phyloP scores from a whole-genome alignment of 2,329 filamentous ascomycete genomes.

The Exophiala oligosperma region DNA sequence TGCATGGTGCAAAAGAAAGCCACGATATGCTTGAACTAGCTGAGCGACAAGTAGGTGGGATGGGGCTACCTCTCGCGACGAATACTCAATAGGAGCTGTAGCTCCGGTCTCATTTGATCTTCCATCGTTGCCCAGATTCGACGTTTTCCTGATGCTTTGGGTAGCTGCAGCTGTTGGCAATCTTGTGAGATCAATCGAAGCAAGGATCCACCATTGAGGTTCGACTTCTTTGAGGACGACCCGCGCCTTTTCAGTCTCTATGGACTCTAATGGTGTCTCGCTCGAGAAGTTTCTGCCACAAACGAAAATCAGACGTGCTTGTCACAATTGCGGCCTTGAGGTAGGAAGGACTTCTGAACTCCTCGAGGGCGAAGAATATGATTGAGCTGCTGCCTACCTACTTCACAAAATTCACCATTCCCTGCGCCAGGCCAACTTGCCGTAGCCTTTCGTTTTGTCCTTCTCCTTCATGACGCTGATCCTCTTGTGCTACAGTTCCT shows the following conservation, averaged over 20 bases:
- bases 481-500: conserved; percentile 11
- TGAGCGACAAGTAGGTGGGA: conserved; percentile 76
- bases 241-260: conserved; percentile 87
- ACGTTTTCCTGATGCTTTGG: conserved; percentile 39
- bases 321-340: background rate
- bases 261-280: conserved; percentile 72
- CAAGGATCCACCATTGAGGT: conserved; percentile 90
- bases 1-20: conserved; percentile 87
- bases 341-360: background rate
- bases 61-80: conserved; percentile 84
- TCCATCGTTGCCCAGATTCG: conserved; percentile 27
- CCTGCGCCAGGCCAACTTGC: conserved; percentile 93
- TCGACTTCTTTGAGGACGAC: conserved; percentile 87
- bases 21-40: conserved; percentile 75
- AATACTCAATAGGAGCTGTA: conserved; percentile 69
- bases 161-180: conserved; percentile 55
- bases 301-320: background rate
- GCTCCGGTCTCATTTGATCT: conserved; percentile 30
- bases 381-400: conserved; percentile 37
- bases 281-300: conserved; percentile 71
- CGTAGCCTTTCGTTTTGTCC: conserved; percentile 83
- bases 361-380: background rate
- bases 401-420: conserved; percentile 89
- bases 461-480: conserved; percentile 48
- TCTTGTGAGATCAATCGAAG: conserved; percentile 81